phyloP scores from a whole-genome alignment of 2,329 filamentous ascomycete genomes.

The Furcasterigmium sp. region DNA sequence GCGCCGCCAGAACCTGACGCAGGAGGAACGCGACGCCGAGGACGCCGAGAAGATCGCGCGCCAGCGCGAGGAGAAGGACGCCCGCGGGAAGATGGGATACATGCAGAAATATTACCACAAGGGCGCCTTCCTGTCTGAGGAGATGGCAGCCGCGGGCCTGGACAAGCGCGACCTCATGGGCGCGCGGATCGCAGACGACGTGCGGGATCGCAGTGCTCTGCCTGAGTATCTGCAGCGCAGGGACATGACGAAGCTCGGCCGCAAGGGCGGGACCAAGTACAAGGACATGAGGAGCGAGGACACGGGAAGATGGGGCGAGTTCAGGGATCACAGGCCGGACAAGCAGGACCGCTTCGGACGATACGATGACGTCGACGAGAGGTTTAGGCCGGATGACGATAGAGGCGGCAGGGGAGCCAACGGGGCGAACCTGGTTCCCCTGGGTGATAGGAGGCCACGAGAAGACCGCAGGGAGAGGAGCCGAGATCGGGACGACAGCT shows the following conservation, averaged over 20 bases:
- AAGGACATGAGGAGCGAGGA: slow-evolving; percentile 85
- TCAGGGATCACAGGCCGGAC: slow-evolving; percentile 42
- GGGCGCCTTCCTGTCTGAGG: slow-evolving; percentile 90
- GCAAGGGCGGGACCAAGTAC: slow-evolving; percentile 87
- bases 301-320: slow-evolving; percentile 78
- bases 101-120: slow-evolving; percentile 98
- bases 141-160: slow-evolving; percentile 68
- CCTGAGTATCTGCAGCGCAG: slow-evolving; percentile 89
- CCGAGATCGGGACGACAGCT: slow-evolving; percentile 16
- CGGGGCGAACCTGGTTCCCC: slow-evolving; percentile 66
- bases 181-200: slow-evolving; percentile 74
- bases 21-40: slow-evolving; percentile 80
- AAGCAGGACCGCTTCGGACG: slow-evolving; percentile 27
- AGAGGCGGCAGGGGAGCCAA: slow-evolving; percentile 42
- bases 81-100: slow-evolving; percentile 75
- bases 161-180: slow-evolving; percentile 84
- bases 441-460: slow-evolving; percentile 53
- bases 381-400: slow-evolving; percentile 62
- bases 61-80: slow-evolving; percentile 75
- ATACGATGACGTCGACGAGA: slow-evolving; percentile 50
- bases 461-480: slow-evolving; percentile 21
- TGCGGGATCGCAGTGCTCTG: slow-evolving; percentile 73
- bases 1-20: slow-evolving; percentile 77
- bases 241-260: slow-evolving; percentile 89
- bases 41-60: slow-evolving; percentile 71